Evolutionary conservation across 2,329 filamentous ascomycete species (phyloP), one percentile per base, ranked within the genome.

Genomic region (Fusarium albosuccineum): DNA sequence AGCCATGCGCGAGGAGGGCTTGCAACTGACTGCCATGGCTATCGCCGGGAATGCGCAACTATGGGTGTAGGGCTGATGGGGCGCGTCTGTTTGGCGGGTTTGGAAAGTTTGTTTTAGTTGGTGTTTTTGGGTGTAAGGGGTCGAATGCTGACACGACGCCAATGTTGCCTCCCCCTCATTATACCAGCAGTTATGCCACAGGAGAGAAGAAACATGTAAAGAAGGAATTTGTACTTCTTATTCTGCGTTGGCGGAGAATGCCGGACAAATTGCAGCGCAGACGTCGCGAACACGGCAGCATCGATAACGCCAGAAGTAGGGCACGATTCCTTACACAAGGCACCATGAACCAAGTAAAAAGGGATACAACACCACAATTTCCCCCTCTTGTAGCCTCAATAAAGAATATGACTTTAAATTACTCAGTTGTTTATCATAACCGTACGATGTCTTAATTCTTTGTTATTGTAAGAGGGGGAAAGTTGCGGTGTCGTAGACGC

Each of bases 1-100:
- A 60, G 26, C 40, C 7, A 8, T 26, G 27, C 27, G 37, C 11
- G 27, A 29, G 26, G 22, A n/a, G 27, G 36, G 50, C 29, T 42
- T 41, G 37, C 9, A 10, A 27, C 26, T 30, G n/a, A 41, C 39
- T 9, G 39, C 39, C 14, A 22, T n/a, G 14, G 16, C n/a, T 22
- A 30, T 44, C 30, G 22, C 41, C 33, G 41, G 41, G 52, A 55
- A 55, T 55, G 51, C 11, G 5, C 30, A 30, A 26, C 14, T 44
- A 17, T 9, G 36, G 26, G 16, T 29, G 22, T 8, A 30, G 42
- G 41, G 41, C 52, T 46, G 34, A 29, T 14, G 33, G 39, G 33
- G 51, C 40, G 30, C 6, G 30, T 45, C 22, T 36, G 17, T 44
- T 54, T 27, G 30, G 40, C 13, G 44, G 27, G 3, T 48, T 48